Percentiles rank a stretch among this genome's conserved stretches.
Evolutionary conservation across 1,139 yeast genomes (phyloP).

Genomic region (Geotrichum phurueaensis): DNA sequence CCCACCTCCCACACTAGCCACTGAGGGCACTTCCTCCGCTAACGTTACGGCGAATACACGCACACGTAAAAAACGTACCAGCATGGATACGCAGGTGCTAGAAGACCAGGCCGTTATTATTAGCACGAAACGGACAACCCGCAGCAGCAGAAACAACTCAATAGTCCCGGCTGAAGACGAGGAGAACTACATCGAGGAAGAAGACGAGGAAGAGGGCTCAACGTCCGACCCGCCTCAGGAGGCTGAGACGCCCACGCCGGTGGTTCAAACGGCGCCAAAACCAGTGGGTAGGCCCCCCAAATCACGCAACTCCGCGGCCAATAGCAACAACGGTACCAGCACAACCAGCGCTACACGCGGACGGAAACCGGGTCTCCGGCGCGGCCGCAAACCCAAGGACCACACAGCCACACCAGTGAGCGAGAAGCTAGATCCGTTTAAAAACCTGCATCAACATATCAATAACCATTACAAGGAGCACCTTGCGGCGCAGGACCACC

Average conservation of each 20-base stretch:
- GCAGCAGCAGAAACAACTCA: constrained; percentile 5
- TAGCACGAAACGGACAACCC: neutral
- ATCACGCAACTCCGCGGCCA: constrained; percentile 2
- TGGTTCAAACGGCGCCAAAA: neutral
- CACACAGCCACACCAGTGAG: neutral
- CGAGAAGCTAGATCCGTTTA: neutral
- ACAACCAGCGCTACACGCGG: constrained; percentile 3
- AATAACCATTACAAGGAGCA: constrained; percentile 5
- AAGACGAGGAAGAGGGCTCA: neutral
- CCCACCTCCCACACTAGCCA: neutral
- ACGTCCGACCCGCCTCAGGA: neutral
- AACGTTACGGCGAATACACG: neutral
- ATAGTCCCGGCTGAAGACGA: constrained; percentile 2
- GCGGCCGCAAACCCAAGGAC: constrained; percentile 1
- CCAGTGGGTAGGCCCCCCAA: constrained; percentile 10
- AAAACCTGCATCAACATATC: neutral
- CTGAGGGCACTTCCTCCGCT: neutral
- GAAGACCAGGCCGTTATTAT: constrained; percentile 8
- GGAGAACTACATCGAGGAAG: constrained; percentile 1
- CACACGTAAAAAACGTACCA: constrained; percentile 10
- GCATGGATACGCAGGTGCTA: constrained; percentile 9
- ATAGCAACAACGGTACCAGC: neutral
- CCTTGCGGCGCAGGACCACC: constrained; percentile 2
- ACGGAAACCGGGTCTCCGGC: neutral
- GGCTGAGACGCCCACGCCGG: neutral